phyloP scores from a whole-genome alignment of 495 filamentous ascomycete genomes.

The Rhizodiscina lignyota region DNA sequence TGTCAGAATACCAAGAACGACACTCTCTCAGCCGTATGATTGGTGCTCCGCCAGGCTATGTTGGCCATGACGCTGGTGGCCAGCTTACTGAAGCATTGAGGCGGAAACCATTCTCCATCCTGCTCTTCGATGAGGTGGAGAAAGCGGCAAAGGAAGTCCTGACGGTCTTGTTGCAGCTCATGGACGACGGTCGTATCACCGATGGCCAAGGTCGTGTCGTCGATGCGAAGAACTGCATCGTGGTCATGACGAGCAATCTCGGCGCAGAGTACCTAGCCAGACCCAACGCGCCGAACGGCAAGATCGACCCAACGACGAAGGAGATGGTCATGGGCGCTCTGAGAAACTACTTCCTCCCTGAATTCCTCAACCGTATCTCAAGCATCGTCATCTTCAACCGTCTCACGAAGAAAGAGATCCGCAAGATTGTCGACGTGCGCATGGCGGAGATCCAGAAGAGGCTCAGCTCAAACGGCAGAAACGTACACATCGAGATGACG shows the following conservation, averaged over 20 bases:
- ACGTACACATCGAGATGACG: conserved; percentile 58
- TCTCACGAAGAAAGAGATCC: conserved; percentile 72
- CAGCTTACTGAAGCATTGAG: conserved; percentile 90
- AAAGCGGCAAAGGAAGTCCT: conserved; percentile 97
- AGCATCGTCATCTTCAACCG: conserved; percentile 97
- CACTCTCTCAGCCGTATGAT: conserved; percentile 96
- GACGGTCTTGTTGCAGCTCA: conserved; percentile 90
- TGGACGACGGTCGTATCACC: conserved; percentile 97
- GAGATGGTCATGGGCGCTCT: conserved; percentile 81
- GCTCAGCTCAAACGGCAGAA: conserved; percentile 60
- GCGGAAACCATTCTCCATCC: conserved; percentile 88
- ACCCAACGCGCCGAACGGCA: conserved; percentile 56
- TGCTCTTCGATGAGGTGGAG: conserved; percentile 95
- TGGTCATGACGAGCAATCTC: conserved; percentile 96
- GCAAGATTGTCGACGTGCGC: conserved; percentile 87
- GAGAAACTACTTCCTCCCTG: conserved; percentile 88
- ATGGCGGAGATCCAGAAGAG: conserved; percentile 82
- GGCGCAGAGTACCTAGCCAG: conserved; percentile 87
- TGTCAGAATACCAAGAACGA: conserved; percentile 98
- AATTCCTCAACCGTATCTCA: conserved; percentile 95
- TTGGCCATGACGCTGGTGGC: conserved; percentile 89
- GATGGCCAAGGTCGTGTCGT: conserved; percentile 91
- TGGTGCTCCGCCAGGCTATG: conserved; percentile 90
- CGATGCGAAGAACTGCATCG: conserved; percentile 93
- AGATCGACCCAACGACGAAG: conserved; percentile 70